phyloP scores from a whole-genome alignment of 768 basidiomycete genomes.

The Termitomyces sp. region DNA sequence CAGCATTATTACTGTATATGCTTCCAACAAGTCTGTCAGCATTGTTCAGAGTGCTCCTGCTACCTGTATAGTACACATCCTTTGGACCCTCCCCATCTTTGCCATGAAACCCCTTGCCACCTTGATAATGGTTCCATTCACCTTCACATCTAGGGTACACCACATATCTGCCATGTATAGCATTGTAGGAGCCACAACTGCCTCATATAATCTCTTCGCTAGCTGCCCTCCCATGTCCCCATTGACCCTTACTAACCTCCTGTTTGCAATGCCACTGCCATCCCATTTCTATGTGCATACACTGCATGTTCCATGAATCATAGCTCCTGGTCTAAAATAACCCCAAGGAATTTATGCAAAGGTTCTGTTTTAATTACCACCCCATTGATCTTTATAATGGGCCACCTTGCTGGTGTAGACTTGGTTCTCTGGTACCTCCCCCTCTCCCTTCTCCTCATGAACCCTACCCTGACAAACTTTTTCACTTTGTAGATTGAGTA shows the following conservation, averaged over 20 bases:
- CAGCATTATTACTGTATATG: no score
- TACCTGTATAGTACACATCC: constrained; percentile 7
- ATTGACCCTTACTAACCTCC: background rate
- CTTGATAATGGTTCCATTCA: no score
- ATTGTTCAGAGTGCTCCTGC: constrained; percentile 11
- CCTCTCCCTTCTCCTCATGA: background rate
- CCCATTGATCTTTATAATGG: background rate
- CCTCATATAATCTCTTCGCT: background rate
- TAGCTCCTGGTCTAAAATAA: constrained; percentile 15
- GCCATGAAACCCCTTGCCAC: background rate
- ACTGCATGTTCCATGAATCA: constrained; percentile 10
- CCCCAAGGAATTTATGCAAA: constrained; percentile 9
- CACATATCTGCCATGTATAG: constrained; percentile 17
- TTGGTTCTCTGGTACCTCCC: no score
- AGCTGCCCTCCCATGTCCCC: constrained; percentile 2
- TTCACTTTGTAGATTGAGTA: no score
- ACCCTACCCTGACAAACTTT: no score
- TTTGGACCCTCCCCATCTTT: no score
- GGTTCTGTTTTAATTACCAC: background rate
- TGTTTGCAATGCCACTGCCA: background rate
- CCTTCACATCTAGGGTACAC: background rate
- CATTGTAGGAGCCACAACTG: background rate
- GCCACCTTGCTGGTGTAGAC: background rate
- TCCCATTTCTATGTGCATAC: background rate
- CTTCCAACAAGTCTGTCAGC: constrained; percentile 7